Base-by-base conservation (phyloP, 805 yeast species). In the Yarrowia hollandica region DNA sequence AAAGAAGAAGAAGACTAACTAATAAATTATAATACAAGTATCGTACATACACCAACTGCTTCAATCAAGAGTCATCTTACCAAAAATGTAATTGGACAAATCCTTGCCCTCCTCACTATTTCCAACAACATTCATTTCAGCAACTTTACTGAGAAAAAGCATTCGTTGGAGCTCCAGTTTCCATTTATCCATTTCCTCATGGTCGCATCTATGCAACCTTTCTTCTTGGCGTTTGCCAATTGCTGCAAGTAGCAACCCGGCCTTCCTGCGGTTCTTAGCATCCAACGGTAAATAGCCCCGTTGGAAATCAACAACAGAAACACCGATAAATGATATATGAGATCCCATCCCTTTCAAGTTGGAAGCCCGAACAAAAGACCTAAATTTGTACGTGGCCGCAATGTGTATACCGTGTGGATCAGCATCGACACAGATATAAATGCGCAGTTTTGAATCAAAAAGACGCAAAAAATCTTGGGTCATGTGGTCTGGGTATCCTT, bases 401-500 rank as follows among this genome's bases (percentile, higher is more conserved):
- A 85, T 85, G 63, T 75, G 75, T 9, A 83, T 66, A 0, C 90
- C 90, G 66, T 82, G 82, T 2, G 86, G 79, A 64, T 85, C 90
- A 14, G 85, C 77, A 66, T 85, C 90, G 23, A 83, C 82, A 30
- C 80, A 72, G 0, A 79, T 82, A 18, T 68, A 66, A 0, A 82
- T 66, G 0, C 80, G 80, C 1, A 75, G 0, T 63, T 50, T 14
- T 2, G 8, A 0, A 75, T 69, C 58, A 11, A 79, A 54, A 1
- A 63, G 62, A 5, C 62, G 44, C 8, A 82, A 62, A 60, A 84
- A 77, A 21, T 66, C 62, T 48, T 76, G 72, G 0, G 89, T 83
- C 5, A 79, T 68, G 11, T 73, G 65, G 66, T 85, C 90, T 0
- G 90, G 89, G 64, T 75, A 84, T 4, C 90, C 90, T 66, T 80